Evolutionary conservation across 352 stramenopile species (phyloP), one percentile per base, ranked within the genome.

Genomic region (Globisporangium nodosum): DNA sequence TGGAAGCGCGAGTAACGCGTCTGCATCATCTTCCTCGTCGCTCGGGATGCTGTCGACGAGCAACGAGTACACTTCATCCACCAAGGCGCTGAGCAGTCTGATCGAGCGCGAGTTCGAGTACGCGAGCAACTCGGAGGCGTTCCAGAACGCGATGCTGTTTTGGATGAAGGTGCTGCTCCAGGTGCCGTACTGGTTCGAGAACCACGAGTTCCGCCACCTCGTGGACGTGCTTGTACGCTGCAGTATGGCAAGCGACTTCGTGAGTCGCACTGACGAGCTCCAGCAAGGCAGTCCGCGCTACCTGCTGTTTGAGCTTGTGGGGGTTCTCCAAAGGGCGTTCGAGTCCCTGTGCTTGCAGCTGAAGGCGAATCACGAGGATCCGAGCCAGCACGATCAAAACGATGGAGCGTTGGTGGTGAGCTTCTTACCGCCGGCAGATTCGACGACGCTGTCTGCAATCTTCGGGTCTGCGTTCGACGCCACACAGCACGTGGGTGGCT

Each of bases 121-220:
- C 49, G 77, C 76, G 3, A 64, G 5, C 31, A 65, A 79, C 12
- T 67, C 78, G 0, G 54, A 63, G 6, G 50, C 58, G 5, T 73
- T 89, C 0, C 52, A 40, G 15, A 64, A 84, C 11, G 64, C 75
- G 20, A 73, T 81, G 52, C 33, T 59, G 2, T 90, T 87, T 48
- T 92, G 83, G 83, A 65, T 78, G 55, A 81, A 78, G 53, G 59
- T 78, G 27, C 49, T 92, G 33, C 60, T 91, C 1, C 76, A 86
- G 56, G 80, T 91, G 15, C 84, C 84, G 5, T 87, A 85, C 47
- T 93, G 84, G 84, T 88, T 82, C 57, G 81, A 93, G 58, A 85
- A 88, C 54, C 68, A 74, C 24, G 78, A 70, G 0, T 78, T 93
- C 39, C 76, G 84, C 11, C 70, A 88, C 59, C 55, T 91, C 3